phyloP scores from a whole-genome alignment of 257 asterid species.

The Salvia splendens region DNA sequence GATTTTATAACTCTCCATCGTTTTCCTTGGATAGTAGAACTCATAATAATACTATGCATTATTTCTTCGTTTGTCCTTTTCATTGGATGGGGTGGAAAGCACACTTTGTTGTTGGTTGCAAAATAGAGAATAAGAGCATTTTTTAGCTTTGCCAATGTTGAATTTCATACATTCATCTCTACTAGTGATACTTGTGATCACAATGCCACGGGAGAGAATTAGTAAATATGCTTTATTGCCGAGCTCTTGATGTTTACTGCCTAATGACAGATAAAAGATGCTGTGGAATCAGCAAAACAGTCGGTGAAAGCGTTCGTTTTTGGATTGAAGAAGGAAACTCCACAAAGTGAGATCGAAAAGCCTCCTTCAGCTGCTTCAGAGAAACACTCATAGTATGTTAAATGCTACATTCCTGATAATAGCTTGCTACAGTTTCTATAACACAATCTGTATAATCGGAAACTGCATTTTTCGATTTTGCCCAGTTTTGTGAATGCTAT shows the following conservation, averaged over 20 bases:
- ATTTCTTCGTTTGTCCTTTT: too few species aligned
- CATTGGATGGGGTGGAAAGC: background rate
- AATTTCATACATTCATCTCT: background rate
- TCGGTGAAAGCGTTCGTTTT: slow-evolving; percentile 67
- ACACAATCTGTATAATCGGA: background rate
- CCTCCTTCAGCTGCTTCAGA: slow-evolving; percentile 43
- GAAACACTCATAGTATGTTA: slow-evolving; percentile 45
- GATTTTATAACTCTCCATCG: background rate
- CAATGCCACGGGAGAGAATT: background rate
- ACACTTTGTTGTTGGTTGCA: background rate
- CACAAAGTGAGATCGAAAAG: slow-evolving; percentile 42
- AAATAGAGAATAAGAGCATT: background rate
- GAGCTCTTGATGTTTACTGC: slow-evolving; percentile 4
- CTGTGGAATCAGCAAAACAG: slow-evolving; percentile 57
- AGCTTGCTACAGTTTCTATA: slow-evolving; percentile 7
- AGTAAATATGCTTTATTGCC: background rate
- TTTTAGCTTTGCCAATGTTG: background rate
- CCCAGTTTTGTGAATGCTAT: background rate
- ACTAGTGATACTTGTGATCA: background rate
- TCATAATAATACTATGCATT: background rate
- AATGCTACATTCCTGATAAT: slow-evolving; percentile 16
- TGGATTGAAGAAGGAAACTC: slow-evolving; percentile 53
- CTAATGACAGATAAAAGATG: slow-evolving; percentile 62
- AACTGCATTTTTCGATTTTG: background rate
- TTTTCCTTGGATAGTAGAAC: slow-evolving; percentile 1